A percentile compares a stretch with the other conserved stretches of the same genome.
Evolutionary conservation across 2,329 filamentous ascomycete genomes (phyloP).

Genomic region (Diaporthe eres): DNA sequence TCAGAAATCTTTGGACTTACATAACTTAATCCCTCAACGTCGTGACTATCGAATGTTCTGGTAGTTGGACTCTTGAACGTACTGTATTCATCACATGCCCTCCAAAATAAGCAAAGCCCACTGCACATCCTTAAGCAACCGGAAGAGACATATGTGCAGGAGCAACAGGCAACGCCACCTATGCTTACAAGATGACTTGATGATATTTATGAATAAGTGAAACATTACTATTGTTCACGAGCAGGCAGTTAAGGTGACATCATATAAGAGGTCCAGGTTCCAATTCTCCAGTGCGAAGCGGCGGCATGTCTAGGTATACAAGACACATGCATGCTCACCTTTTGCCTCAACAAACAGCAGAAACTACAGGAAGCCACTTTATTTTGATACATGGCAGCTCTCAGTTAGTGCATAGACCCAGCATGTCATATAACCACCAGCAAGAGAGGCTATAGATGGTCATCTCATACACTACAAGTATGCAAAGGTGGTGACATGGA

Average conservation of each 20-base stretch:
- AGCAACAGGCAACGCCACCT: not conserved
- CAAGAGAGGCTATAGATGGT: not conserved
- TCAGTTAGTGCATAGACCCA: not conserved
- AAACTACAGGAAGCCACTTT: not conserved
- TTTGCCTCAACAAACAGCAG: not conserved
- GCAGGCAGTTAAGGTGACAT: not conserved
- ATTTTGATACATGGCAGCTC: not conserved
- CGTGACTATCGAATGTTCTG: not conserved
- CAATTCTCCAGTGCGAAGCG: not conserved
- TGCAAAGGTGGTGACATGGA: not conserved
- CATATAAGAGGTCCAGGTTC: not conserved
- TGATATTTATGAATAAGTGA: too few species aligned
- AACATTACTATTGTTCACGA: not conserved
- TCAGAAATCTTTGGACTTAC: not conserved
- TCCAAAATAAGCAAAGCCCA: too few species aligned
- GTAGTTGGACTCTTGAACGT: not conserved
- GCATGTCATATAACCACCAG: not conserved
- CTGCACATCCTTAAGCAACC: too few species aligned
- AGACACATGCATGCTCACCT: too few species aligned
- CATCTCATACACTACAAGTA: not conserved
- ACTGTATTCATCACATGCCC: not conserved
- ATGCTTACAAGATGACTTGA: not conserved
- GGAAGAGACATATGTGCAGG: not conserved
- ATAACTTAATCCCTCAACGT: too few species aligned
- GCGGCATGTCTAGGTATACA: not conserved